Evolutionary conservation across 495 filamentous ascomycete genomes (phyloP), one percentile per base, ranked within the genome.

Genomic region (Hypoxylon rickii): DNA sequence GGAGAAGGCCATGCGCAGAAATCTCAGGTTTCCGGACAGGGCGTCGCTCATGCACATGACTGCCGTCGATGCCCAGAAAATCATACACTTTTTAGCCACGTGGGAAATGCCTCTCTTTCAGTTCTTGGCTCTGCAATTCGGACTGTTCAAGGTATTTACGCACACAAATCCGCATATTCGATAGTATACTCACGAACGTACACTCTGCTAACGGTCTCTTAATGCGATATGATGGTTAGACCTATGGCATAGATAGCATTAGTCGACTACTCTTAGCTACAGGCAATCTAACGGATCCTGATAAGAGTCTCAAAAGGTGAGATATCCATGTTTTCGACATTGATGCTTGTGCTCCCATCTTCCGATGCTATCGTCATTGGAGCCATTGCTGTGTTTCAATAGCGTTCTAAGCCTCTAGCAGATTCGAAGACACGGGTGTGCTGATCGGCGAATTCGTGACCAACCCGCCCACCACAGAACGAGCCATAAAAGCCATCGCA

Each of bases 241-340:
- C 86, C 11, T 89, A 89, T 53, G 85, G 82, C 6, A 81, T 89
- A 38, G 83, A 85, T 0, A 76, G 79, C 16, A 87, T 87, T 43
- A 83, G 81, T 3, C 66, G 63, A 21, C 64, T 87, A 0, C 75
- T 89, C 15, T 74, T 79, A 0, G 74, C 76, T 21, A 88, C 85
- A 6, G 76, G 70, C 29, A 79, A 88, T 47, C 78, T 90, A 38
- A 77, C 81, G 11, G 73, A 74, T 41, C 66, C 75, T 0, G 71
- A 67, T 4, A 81, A 70, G 8, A 80, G 82, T 2, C 66, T 76
- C 0, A 88, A 87, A 63, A 79, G 86, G 53, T 73, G 17, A 53
- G 63, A 12, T 3, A 43, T 38, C 1, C 20, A 34, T 22, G 2
- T 20, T 37, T n/a, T n/a, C n/a, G n/a, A n/a, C n/a, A n/a, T n/a